Percentiles rank a stretch among this genome's conserved stretches.
Conservation (phyloP, 129 eudicot genomes). For the Gnaphalium uliginosum region DNA sequence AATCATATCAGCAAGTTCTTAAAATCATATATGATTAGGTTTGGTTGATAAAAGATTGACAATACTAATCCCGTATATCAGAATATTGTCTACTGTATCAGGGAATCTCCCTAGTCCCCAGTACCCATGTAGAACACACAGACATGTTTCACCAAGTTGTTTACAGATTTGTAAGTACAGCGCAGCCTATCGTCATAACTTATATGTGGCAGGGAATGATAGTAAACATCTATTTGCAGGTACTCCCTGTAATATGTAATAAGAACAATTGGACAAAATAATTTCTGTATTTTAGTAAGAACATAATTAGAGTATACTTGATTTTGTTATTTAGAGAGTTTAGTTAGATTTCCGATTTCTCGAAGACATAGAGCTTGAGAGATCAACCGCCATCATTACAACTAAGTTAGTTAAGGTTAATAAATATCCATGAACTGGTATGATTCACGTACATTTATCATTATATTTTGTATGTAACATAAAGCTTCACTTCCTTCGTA, state of each 20-base stretch:
- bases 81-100: not conserved
- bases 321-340: not conserved
- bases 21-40: not conserved
- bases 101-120: not conserved
- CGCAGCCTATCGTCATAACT: not conserved
- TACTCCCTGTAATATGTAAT: not conserved
- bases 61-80: not conserved
- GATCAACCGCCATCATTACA: not conserved
- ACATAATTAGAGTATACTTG: not conserved
- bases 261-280: slow-evolving; percentile 1
- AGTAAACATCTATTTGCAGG: not conserved
- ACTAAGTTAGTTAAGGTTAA: not conserved
- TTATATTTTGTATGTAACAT: not conserved
- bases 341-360: not conserved
- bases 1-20: not conserved
- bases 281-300: not conserved
- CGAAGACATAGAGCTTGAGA: not conserved
- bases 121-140: slow-evolving; percentile 3
- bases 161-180: not conserved
- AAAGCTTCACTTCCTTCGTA: not conserved
- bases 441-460: not conserved
- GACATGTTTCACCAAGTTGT: slow-evolving; percentile 9
- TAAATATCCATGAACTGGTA: not conserved
- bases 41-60: not conserved
- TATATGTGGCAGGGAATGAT: not conserved